phyloP scores from a whole-genome alignment of 2,329 filamentous ascomycete species.

The Apiospora kogelbergensis region DNA sequence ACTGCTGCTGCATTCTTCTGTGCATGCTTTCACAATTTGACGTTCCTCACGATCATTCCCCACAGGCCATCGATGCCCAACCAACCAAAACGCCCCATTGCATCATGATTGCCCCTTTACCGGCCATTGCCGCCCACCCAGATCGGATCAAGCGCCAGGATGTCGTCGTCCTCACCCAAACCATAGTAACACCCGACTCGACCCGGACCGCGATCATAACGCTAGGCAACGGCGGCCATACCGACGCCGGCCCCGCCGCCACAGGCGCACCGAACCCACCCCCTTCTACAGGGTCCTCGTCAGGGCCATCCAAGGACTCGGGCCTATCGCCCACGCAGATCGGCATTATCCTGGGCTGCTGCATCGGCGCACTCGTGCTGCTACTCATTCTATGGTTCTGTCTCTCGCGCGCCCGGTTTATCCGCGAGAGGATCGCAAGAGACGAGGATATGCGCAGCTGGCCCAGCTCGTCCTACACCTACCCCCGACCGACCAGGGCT shows the following conservation, averaged over 20 bases:
- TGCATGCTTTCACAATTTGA: background rate
- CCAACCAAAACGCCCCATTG: background rate
- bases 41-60: background rate
- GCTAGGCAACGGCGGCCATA: conserved; percentile 23
- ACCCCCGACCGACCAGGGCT: too few species aligned
- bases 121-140: conserved; percentile 13
- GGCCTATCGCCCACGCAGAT: conserved; percentile 21
- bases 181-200: conserved; percentile 24
- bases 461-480: background rate
- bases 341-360: conserved; percentile 29
- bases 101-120: conserved; percentile 4
- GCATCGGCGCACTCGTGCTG: conserved; percentile 23
- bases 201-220: conserved; percentile 29
- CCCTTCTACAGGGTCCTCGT: background rate
- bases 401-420: conserved; percentile 18
- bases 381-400: conserved; percentile 23
- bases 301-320: conserved; percentile 6
- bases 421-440: conserved; percentile 10
- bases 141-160: conserved; percentile 18
- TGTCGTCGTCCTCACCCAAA: conserved; percentile 28
- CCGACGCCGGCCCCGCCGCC: conserved; percentile 16
- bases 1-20: background rate
- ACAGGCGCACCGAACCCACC: background rate
- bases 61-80: background rate
- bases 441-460: conserved; percentile 15